phyloP scores from a whole-genome alignment of 2,329 filamentous ascomycete genomes.

The Calonectria naviculata region DNA sequence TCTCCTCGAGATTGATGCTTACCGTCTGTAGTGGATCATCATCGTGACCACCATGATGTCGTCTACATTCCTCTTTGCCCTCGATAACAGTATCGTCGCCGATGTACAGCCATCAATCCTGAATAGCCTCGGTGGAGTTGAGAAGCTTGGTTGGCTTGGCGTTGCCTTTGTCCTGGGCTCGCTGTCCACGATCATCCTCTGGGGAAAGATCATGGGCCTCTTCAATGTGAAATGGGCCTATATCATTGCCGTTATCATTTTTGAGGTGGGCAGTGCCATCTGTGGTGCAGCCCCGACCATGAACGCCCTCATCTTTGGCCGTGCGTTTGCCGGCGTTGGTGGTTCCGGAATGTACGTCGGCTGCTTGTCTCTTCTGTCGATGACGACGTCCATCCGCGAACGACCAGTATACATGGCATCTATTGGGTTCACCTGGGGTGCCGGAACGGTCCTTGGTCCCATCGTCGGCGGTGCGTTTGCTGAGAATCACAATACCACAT shows the following conservation, averaged over 20 bases:
- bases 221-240: not conserved
- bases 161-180: not conserved
- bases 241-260: constrained; percentile 22
- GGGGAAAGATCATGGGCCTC: not conserved
- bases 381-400: constrained; percentile 2
- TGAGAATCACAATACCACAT: constrained; percentile 47
- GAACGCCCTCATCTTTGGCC: constrained; percentile 56
- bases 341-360: constrained; percentile 47
- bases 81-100: not conserved
- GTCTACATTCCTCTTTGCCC: not conserved
- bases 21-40: not conserved
- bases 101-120: not conserved
- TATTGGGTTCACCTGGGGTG: constrained; percentile 44
- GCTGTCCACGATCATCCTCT: not conserved
- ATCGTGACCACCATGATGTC: not conserved
- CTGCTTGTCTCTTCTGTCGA: constrained; percentile 5
- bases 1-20: not conserved
- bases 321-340: constrained; percentile 54
- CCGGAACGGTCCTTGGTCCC: constrained; percentile 55
- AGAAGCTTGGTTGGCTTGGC: not conserved
- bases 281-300: constrained; percentile 54
- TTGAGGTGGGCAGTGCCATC: constrained; percentile 43
- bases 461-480: constrained; percentile 58
- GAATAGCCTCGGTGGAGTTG: not conserved
- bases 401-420: constrained; percentile 19